These are phyloP conservation scores for Lipomyces sp. DNA, from an alignment of 805 yeast genomes.

Conservation along the genomic window DNA sequence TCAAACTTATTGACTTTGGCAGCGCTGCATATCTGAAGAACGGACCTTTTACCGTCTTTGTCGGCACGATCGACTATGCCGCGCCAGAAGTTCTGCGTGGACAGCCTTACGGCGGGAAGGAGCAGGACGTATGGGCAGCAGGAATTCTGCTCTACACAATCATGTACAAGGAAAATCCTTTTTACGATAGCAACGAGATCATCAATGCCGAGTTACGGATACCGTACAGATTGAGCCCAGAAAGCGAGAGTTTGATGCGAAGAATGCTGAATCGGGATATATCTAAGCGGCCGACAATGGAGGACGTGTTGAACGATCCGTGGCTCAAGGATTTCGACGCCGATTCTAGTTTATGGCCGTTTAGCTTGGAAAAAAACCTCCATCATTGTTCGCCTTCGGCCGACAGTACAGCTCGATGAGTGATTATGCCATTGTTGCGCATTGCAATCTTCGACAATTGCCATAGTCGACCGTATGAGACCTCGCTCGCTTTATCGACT, in stretches of 20 bases:
- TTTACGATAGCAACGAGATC: slow-evolving; percentile 92
- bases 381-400: not conserved
- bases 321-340: slow-evolving; percentile 58
- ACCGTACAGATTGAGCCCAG: slow-evolving; percentile 65
- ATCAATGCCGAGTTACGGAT: slow-evolving; percentile 84
- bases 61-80: slow-evolving; percentile 93
- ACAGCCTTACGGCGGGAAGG: slow-evolving; percentile 84
- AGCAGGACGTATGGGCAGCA: slow-evolving; percentile 97
- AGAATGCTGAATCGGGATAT: slow-evolving; percentile 72
- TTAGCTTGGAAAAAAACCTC: not conserved
- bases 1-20: slow-evolving; percentile 92
- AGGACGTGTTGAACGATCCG: slow-evolving; percentile 67
- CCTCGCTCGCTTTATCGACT: too few species aligned
- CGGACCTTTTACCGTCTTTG: slow-evolving; percentile 97
- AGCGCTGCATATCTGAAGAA: slow-evolving; percentile 87
- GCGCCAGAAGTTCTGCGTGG: slow-evolving; percentile 96
- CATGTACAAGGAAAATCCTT: slow-evolving; percentile 92
- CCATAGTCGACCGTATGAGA: too few species aligned
- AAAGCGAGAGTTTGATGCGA: slow-evolving; percentile 64
- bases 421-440: not conserved
- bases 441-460: too few species aligned
- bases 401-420: not conserved
- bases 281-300: slow-evolving; percentile 70
- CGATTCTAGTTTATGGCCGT: not conserved
- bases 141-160: slow-evolving; percentile 90